Base-by-base conservation (phyloP, 495 filamentous ascomycete genomes). In the Talaromyces thailandensis region DNA sequence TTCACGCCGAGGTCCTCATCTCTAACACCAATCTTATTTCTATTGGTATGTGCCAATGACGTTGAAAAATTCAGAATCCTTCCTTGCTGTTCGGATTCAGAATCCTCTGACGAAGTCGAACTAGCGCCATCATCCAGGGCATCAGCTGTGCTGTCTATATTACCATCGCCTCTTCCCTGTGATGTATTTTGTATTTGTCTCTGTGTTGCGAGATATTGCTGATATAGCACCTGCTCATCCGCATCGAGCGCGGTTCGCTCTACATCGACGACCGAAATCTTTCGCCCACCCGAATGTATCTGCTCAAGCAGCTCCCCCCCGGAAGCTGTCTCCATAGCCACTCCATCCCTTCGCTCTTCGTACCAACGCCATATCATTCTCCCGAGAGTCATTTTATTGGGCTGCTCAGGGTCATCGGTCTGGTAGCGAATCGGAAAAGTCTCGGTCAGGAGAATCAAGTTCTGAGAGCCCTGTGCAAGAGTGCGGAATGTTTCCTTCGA, bases 1-100 rank as follows among this genome's bases (percentile, higher is more conserved):
- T 93, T 96, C 64, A 98, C 84, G 6, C 94, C 94, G 0, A 98
- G 76, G 62, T 96, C 94, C 66, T 89, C 88, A 64, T 96, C 91
- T 37, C 81, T 91, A 8, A 93, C 76, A 0, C 86, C 89, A 16
- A 91, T 82, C 71, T 95, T 95, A 63, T 90, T 89, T 61, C 91
- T 82, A 67, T 86, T 88, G 25, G 89, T 85, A 72, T 94, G 87
- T 48, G 86, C 88, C 61, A 96, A 76, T 6, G 89, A 89, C 2
- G 90, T 86, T 1, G 92, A 91, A 16, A 91, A 86, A 64, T 96
- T 98, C 24, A 98, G 78, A 14, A 91, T 90, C 68, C 93, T 90
- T 31, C 94, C 94, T 72, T 98, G 94, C 56, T 93, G 87, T 63
- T 96, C 92, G 2, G 86, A 86, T 58, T 96, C 92, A 0, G 91